phyloP scores from a whole-genome alignment of 2,329 filamentous ascomycete genomes.

The Colletotrichum caudatum region DNA sequence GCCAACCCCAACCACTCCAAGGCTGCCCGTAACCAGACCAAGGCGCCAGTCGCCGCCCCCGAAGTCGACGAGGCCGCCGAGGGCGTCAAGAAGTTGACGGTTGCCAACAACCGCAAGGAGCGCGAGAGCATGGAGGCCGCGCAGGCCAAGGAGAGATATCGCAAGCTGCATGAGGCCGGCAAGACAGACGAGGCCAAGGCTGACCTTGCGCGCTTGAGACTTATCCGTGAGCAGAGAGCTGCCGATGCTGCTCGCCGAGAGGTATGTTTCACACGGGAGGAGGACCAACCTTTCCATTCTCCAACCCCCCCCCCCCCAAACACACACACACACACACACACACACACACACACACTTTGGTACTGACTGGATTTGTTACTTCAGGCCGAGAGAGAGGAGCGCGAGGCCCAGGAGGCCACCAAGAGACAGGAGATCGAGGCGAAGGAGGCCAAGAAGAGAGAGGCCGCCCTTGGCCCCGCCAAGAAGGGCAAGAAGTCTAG shows the following conservation, averaged over 20 bases:
- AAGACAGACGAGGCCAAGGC: slow-evolving; percentile 97
- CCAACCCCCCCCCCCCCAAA: too few relatives aligned
- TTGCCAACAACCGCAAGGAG: slow-evolving; percentile 64
- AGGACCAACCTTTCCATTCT: background rate
- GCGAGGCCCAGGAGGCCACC: slow-evolving; percentile 62
- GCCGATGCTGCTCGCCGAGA: slow-evolving; percentile 85
- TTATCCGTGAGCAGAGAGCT: slow-evolving; percentile 88
- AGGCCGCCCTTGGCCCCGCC: slow-evolving; percentile 60
- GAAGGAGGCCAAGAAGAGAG: slow-evolving; percentile 67
- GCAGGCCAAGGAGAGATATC: slow-evolving; percentile 89
- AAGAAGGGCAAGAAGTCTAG: slow-evolving; percentile 61
- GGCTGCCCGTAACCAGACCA: slow-evolving; percentile 72
- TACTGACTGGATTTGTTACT: background rate
- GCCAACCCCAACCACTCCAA: slow-evolving; percentile 94
- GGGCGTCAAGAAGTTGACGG: slow-evolving; percentile 66
- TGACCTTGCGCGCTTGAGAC: slow-evolving; percentile 83
- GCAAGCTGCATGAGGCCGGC: slow-evolving; percentile 91
- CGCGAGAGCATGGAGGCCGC: slow-evolving; percentile 85
- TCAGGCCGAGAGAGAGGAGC: slow-evolving; percentile 70
- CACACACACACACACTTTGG: background rate
- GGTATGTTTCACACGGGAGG: slow-evolving; percentile 58
- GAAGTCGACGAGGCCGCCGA: slow-evolving; percentile 64
- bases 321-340: too few relatives aligned
- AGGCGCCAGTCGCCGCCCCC: slow-evolving; percentile 52
- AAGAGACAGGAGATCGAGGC: slow-evolving; percentile 65